Evolutionary conservation across 495 filamentous ascomycete genomes (phyloP).

Genomic region (Elasticomyces elasticus): DNA sequence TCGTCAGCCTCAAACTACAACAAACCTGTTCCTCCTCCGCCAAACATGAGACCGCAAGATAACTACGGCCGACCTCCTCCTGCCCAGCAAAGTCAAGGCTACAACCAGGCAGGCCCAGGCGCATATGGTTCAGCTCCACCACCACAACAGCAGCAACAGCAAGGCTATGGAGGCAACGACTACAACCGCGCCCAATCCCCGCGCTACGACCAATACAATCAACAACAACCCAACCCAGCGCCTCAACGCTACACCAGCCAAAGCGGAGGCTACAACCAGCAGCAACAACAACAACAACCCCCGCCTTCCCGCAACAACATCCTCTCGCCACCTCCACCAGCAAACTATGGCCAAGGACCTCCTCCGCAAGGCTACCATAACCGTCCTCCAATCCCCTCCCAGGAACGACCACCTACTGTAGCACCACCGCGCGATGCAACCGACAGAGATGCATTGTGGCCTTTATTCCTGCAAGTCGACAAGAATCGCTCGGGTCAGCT

Average conservation of each 20-base stretch:
- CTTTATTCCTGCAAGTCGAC: conserved; percentile 86
- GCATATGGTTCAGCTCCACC: conserved; percentile 9
- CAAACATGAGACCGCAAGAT: conserved; percentile 21
- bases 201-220: conserved; percentile 13
- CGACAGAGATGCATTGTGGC: conserved; percentile 56
- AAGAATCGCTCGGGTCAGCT: conserved; percentile 68
- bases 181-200: conserved; percentile 9
- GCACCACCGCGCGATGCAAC: conserved; percentile 55
- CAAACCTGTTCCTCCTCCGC: conserved; percentile 28
- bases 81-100: conserved; percentile 13
- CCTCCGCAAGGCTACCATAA: conserved; percentile 37
- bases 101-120: conserved; percentile 23
- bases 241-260: conserved; percentile 3
- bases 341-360: conserved; percentile 51
- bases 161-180: conserved; percentile 21
- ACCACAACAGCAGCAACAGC: conserved; percentile 12
- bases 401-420: conserved; percentile 55
- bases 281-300: conserved; percentile 24
- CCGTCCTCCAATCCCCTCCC: conserved; percentile 39
- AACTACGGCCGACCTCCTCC: conserved; percentile 22
- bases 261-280: not conserved
- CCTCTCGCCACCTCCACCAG: conserved; percentile 48
- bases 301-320: conserved; percentile 22
- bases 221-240: not conserved
- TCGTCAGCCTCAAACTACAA: conserved; percentile 24